Percentiles rank a stretch among this genome's conserved stretches.
These are phyloP conservation scores for Quercus ilex DNA, from an alignment of 306 rosid species.

Conservation along the genomic window DNA sequence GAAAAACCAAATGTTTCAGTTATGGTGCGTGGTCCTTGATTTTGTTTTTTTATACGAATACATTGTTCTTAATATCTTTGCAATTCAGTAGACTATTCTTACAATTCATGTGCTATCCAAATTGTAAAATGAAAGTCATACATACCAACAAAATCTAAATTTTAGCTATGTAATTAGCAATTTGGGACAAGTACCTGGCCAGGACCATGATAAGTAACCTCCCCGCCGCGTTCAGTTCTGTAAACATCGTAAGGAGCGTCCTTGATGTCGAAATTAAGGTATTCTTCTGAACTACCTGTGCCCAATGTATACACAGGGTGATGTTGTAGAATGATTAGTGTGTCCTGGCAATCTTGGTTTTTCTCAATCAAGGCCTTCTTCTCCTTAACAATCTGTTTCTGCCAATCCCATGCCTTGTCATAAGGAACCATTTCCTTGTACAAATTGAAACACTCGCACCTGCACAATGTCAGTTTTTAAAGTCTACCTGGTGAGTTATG, in stretches of 20 bases:
- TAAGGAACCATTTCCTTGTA: constrained; percentile 57
- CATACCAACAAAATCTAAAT: neutral
- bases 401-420: constrained; percentile 50
- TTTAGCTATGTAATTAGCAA: neutral
- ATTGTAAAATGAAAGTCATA: neutral
- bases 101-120: neutral
- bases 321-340: constrained; percentile 46
- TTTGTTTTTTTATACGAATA: no score
- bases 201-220: constrained; percentile 53
- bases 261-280: constrained; percentile 35
- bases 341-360: constrained; percentile 29
- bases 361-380: constrained; percentile 30
- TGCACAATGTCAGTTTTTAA: constrained; percentile 22
- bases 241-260: constrained; percentile 37
- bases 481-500: neutral
- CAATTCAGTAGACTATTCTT: no score
- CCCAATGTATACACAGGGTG: constrained; percentile 48
- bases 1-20: no score
- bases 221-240: constrained; percentile 52
- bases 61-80: no score
- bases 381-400: constrained; percentile 35
- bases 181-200: constrained; percentile 35
- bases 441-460: constrained; percentile 70
- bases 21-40: no score
- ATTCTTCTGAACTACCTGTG: constrained; percentile 35